These are phyloP conservation scores for Penicillium parvum DNA, from an alignment of 495 filamentous ascomycete genomes.

Conservation along the genomic window DNA sequence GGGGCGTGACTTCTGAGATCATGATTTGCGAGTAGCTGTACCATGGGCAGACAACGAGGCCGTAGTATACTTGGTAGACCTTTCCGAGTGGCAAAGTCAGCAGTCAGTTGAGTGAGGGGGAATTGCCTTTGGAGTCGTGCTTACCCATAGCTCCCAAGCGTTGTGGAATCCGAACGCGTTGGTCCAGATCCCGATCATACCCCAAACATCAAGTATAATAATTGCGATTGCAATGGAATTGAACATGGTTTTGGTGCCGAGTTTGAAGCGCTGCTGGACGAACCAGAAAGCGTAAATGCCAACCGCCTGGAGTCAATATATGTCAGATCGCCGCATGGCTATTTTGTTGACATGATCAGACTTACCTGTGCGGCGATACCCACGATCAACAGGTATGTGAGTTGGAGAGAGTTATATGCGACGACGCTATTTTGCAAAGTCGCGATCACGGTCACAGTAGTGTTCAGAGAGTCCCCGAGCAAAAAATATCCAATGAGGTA, in stretches of 20 bases:
- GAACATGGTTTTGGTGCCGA: constrained; percentile 61
- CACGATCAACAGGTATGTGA: constrained; percentile 60
- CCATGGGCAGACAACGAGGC: constrained; percentile 63
- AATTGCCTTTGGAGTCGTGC: neutral
- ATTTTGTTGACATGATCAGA: neutral
- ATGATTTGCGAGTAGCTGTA: constrained; percentile 66
- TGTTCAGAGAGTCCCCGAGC: constrained; percentile 60
- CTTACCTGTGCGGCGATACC: constrained; percentile 55
- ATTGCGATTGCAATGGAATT: constrained; percentile 53
- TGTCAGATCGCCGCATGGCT: neutral
- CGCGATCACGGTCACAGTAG: constrained; percentile 61
- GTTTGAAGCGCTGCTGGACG: constrained; percentile 47
- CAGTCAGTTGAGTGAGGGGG: neutral
- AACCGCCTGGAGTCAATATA: constrained; percentile 31
- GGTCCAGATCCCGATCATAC: constrained; percentile 65
- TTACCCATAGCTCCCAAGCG: constrained; percentile 57
- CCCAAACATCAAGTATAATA: constrained; percentile 58
- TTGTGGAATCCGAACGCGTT: constrained; percentile 58
- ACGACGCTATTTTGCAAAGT: constrained; percentile 61
- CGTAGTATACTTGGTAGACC: constrained; percentile 60
- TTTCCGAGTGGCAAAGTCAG: constrained; percentile 18
- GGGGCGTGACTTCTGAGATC: constrained; percentile 62
- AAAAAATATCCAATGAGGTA: constrained; percentile 65
- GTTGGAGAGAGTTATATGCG: constrained; percentile 54
- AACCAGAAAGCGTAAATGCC: constrained; percentile 61